phyloP scores from a whole-genome alignment of 371 early-diverging fungal genomes.

The Blastocladiella emersonii region DNA sequence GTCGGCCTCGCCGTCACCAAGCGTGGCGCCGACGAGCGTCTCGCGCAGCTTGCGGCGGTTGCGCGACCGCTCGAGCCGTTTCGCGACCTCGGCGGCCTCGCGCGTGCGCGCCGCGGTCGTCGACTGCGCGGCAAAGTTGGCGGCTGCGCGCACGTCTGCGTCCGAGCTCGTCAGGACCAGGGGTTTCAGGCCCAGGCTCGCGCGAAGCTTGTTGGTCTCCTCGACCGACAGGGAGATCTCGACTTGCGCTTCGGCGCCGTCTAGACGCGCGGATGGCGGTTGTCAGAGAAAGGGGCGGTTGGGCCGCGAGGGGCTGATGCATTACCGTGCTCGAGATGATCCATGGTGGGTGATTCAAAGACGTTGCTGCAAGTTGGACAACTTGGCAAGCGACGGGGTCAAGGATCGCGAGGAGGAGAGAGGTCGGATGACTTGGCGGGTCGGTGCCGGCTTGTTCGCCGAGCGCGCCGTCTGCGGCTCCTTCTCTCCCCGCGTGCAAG shows the following conservation, averaged over 20 bases:
- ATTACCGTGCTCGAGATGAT: background rate
- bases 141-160: background rate
- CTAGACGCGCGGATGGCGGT: background rate
- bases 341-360: too few species aligned
- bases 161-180: background rate
- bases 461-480: too few species aligned
- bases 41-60: conserved; percentile 37
- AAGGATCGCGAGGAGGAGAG: too few species aligned
- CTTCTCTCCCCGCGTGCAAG: too few species aligned
- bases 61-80: background rate
- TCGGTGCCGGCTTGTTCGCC: too few species aligned
- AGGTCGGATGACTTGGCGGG: too few species aligned
- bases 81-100: background rate
- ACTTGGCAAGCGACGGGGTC: too few species aligned
- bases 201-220: conserved; percentile 4
- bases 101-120: background rate
- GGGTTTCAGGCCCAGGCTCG: background rate
- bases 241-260: conserved; percentile 2
- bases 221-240: conserved; percentile 6
- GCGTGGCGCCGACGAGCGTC: conserved; percentile 49
- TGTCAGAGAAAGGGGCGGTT: background rate
- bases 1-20: conserved; percentile 51
- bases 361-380: too few species aligned
- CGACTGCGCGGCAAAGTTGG: background rate
- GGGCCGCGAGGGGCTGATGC: background rate